Percentiles rank a stretch among this genome's conserved stretches.
These are phyloP conservation scores for Candida succiphila DNA, from an alignment of 805 yeast genomes.

Conservation along the genomic window DNA sequence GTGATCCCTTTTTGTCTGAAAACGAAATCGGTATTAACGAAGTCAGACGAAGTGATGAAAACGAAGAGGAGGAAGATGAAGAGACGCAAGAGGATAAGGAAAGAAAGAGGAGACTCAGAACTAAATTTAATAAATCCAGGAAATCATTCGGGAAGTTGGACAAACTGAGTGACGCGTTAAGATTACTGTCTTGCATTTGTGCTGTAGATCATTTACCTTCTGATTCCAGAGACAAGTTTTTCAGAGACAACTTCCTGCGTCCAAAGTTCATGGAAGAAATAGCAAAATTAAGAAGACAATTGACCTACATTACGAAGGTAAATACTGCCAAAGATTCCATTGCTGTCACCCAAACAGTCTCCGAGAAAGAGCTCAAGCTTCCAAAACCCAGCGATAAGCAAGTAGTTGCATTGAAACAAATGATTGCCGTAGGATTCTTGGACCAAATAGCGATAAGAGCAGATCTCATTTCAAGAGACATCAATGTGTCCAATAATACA, in stretches of 20 bases:
- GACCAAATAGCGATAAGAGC: constrained; percentile 87
- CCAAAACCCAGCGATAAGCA: constrained; percentile 63
- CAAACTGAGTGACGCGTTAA: constrained; percentile 63
- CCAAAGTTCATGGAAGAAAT: constrained; percentile 82
- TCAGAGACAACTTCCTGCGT: constrained; percentile 57
- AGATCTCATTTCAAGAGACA: constrained; percentile 59
- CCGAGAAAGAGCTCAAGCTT: constrained; percentile 37
- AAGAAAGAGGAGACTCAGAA: constrained; percentile 29
- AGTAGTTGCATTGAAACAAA: constrained; percentile 74
- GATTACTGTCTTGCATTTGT: constrained; percentile 71
- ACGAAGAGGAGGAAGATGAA: constrained; percentile 25
- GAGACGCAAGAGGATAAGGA: constrained; percentile 28
- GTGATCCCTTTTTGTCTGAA: constrained; percentile 78
- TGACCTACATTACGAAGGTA: constrained; percentile 62
- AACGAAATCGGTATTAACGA: constrained; percentile 55
- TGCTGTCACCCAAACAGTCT: constrained; percentile 32
- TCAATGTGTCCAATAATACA: constrained; percentile 46
- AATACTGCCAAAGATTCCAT: constrained; percentile 52
- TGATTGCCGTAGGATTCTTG: constrained; percentile 84
- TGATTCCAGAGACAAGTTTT: constrained; percentile 35
- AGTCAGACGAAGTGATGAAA: constrained; percentile 23
- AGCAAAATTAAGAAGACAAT: constrained; percentile 67
- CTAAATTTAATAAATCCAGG: constrained; percentile 49
- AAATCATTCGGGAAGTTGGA: constrained; percentile 60
- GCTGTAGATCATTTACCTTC: constrained; percentile 72